Conservation (phyloP, 805 yeast genomes). For the Lipomyces kockii region DNA sequence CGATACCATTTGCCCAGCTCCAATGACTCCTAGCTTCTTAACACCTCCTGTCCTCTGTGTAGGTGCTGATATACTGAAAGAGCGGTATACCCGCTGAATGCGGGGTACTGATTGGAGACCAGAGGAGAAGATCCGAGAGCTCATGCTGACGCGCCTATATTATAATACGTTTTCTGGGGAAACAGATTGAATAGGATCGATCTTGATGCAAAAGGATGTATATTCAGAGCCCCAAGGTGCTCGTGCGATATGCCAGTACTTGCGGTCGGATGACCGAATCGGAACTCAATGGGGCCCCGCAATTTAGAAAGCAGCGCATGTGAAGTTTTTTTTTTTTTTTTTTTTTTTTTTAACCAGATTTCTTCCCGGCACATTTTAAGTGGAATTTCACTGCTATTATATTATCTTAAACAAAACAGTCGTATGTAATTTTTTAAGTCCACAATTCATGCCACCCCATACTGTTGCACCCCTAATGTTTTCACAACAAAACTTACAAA, state of each 20-base stretch:
- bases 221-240: not conserved
- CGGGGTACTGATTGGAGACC: not conserved
- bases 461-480: not conserved
- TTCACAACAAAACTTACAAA: not conserved
- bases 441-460: not conserved
- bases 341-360: too few species aligned
- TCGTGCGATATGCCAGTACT: not conserved
- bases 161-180: not conserved
- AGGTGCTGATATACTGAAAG: not conserved
- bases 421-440: too few species aligned
- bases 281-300: not conserved
- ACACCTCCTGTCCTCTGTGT: not conserved
- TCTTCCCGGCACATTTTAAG: too few species aligned
- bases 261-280: not conserved
- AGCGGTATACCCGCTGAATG: not conserved
- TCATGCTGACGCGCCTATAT: not conserved
- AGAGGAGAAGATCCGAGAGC: not conserved
- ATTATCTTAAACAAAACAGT: too few species aligned
- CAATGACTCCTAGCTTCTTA: conserved; percentile 46
- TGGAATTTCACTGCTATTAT: too few species aligned
- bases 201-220: not conserved
- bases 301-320: not conserved
- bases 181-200: not conserved
- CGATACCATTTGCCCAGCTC: conserved; percentile 52
- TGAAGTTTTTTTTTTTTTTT: not conserved